Evolutionary conservation across 352 stramenopile genomes (phyloP).

Genomic region (Lagenidium giganteum): DNA sequence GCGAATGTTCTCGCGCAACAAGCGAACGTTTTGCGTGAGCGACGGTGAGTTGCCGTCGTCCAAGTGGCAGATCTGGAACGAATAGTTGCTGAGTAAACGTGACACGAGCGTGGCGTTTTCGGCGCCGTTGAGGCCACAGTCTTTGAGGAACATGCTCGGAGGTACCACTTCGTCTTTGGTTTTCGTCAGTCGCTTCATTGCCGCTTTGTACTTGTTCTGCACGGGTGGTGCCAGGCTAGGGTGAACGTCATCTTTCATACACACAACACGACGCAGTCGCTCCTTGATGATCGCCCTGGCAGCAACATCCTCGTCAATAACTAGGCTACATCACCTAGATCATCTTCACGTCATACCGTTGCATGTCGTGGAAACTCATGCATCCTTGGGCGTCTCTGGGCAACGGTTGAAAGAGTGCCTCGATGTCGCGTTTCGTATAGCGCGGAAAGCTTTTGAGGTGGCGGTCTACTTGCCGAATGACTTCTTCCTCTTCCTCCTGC

Average conservation of each 20-base stretch:
- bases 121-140: slow-evolving; percentile 59
- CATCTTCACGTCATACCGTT: too few relatives aligned
- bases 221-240: slow-evolving; percentile 37
- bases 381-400: slow-evolving; percentile 26
- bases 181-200: slow-evolving; percentile 32
- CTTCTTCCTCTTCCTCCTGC: slow-evolving; percentile 64
- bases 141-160: slow-evolving; percentile 67
- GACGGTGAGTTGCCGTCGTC: slow-evolving; percentile 67
- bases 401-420: slow-evolving; percentile 46
- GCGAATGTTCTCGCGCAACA: slow-evolving; percentile 47
- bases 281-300: slow-evolving; percentile 46
- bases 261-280: slow-evolving; percentile 51
- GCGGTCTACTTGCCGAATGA: slow-evolving; percentile 69
- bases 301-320: not conserved
- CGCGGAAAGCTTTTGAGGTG: slow-evolving; percentile 57
- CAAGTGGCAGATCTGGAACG: slow-evolving; percentile 83
- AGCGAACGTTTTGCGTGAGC: slow-evolving; percentile 80
- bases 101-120: slow-evolving; percentile 61
- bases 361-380: slow-evolving; percentile 82
- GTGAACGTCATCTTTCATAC: slow-evolving; percentile 65
- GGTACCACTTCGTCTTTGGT: slow-evolving; percentile 41
- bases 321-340: too few relatives aligned
- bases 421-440: slow-evolving; percentile 57
- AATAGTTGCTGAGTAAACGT: slow-evolving; percentile 65
- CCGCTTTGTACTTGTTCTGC: slow-evolving; percentile 42